Evolutionary conservation across 2,329 filamentous ascomycete species (phyloP).

Genomic region (Colletotrichum graminicola): DNA sequence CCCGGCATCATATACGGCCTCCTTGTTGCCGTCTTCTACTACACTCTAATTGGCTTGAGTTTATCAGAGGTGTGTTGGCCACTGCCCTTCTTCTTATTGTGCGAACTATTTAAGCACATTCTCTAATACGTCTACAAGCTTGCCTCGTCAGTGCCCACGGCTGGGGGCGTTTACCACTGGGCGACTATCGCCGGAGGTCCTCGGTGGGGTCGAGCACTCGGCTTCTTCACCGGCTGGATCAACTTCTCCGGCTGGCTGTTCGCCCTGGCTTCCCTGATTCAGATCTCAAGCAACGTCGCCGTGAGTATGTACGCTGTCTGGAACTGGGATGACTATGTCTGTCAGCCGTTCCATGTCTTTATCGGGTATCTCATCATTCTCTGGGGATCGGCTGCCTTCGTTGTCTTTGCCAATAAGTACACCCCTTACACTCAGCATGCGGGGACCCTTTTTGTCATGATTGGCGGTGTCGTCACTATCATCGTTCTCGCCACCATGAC

Average conservation of each 20-base stretch:
- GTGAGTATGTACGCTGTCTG: constrained; percentile 72
- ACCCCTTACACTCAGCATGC: constrained; percentile 65
- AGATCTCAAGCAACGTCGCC: constrained; percentile 69
- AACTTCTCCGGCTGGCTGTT: constrained; percentile 74
- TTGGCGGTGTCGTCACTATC: constrained; percentile 65
- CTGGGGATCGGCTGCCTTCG: constrained; percentile 63
- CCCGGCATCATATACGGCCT: constrained; percentile 58
- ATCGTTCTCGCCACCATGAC: constrained; percentile 68
- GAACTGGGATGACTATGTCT: constrained; percentile 63
- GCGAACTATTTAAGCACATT: not conserved
- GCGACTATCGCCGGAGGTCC: constrained; percentile 69
- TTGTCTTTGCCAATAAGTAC: constrained; percentile 69
- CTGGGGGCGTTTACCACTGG: constrained; percentile 72
- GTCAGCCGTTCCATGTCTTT: constrained; percentile 70
- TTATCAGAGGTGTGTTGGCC: constrained; percentile 52
- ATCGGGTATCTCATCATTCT: constrained; percentile 68
- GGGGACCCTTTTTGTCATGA: constrained; percentile 67
- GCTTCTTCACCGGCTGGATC: constrained; percentile 61
- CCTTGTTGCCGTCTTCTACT: constrained; percentile 58
- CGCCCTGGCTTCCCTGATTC: constrained; percentile 68
- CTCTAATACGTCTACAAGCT: constrained; percentile 54
- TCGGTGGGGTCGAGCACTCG: constrained; percentile 64
- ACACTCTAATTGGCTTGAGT: constrained; percentile 57
- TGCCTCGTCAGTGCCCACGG: constrained; percentile 71
- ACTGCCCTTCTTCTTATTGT: not conserved